Conservation (phyloP, 164 flowering plant species). For the Piper betle region DNA sequence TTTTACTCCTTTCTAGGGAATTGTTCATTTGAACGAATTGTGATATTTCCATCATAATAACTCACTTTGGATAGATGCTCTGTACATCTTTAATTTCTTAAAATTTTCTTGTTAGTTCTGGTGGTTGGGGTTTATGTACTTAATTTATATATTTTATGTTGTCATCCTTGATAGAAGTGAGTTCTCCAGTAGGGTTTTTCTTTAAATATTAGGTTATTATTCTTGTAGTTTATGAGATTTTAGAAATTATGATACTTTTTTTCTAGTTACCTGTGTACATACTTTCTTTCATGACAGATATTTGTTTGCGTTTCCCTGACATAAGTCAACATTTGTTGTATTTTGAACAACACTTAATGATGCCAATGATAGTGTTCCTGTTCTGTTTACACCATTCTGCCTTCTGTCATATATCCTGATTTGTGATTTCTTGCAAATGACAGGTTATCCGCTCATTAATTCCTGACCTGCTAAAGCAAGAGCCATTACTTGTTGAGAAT, state of each 20-base stretch:
- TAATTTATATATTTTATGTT: too few species aligned
- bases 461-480: slow-evolving; percentile 73
- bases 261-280: too few species aligned
- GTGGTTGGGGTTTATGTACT: background rate
- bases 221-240: too few species aligned
- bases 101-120: background rate
- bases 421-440: background rate
- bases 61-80: too few species aligned
- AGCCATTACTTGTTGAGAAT: slow-evolving; percentile 74
- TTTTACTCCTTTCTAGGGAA: too few species aligned
- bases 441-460: slow-evolving; percentile 48
- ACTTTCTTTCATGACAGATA: background rate
- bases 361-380: slow-evolving; percentile 30
- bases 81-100: too few species aligned
- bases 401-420: background rate
- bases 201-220: background rate
- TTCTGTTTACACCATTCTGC: slow-evolving; percentile 20
- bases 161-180: background rate
- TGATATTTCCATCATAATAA: too few species aligned
- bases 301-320: background rate
- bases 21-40: too few species aligned
- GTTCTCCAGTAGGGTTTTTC: background rate
- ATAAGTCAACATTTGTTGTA: background rate
- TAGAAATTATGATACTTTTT: slow-evolving; percentile 4
- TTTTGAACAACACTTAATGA: slow-evolving; percentile 26